These are phyloP conservation scores for Nidularia pulvinata DNA, from an alignment of 768 basidiomycete genomes.

Conservation along the genomic window DNA sequence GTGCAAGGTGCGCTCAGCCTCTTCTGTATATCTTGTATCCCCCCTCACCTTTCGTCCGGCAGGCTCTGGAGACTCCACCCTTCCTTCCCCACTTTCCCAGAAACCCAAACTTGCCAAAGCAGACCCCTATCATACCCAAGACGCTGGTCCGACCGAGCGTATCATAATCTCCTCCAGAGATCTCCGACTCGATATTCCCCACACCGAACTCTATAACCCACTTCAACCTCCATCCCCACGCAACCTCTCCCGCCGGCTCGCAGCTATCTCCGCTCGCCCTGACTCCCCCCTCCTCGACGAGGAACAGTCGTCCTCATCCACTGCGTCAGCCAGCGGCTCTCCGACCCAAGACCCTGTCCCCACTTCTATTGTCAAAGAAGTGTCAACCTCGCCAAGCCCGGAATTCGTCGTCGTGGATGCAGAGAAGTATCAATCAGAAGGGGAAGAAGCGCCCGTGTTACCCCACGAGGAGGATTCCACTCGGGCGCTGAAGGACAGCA, in stretches of 20 bases:
- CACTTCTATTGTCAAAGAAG: too few relatives aligned
- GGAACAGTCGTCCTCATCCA: slow-evolving; percentile 17
- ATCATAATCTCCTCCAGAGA: slow-evolving; percentile 27
- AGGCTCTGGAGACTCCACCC: slow-evolving; percentile 76
- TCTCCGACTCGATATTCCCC: slow-evolving; percentile 18
- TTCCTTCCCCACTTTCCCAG: slow-evolving; percentile 47
- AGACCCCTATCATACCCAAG: neutral
- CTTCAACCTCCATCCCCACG: slow-evolving; percentile 39
- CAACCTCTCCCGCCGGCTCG: slow-evolving; percentile 37
- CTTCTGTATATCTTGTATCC: neutral
- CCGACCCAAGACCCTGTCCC: slow-evolving; percentile 4
- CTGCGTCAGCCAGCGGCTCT: slow-evolving; percentile 8
- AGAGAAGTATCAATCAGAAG: neutral
- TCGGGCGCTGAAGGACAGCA: slow-evolving; percentile 46
- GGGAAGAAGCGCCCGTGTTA: neutral
- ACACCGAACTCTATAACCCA: slow-evolving; percentile 31
- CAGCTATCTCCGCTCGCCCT: slow-evolving; percentile 23
- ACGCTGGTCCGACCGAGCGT: slow-evolving; percentile 17
- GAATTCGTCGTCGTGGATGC: slow-evolving; percentile 8
- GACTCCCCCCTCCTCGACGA: slow-evolving; percentile 18
- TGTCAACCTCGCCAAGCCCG: slow-evolving; percentile 6
- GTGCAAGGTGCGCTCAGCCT: slow-evolving; percentile 56
- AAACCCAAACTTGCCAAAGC: slow-evolving; percentile 19
- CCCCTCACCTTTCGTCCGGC: slow-evolving; percentile 3
- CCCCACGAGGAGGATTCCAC: slow-evolving; percentile 13